Conservation (phyloP, 768 basidiomycete genomes). For the Agaricus bisporus region DNA sequence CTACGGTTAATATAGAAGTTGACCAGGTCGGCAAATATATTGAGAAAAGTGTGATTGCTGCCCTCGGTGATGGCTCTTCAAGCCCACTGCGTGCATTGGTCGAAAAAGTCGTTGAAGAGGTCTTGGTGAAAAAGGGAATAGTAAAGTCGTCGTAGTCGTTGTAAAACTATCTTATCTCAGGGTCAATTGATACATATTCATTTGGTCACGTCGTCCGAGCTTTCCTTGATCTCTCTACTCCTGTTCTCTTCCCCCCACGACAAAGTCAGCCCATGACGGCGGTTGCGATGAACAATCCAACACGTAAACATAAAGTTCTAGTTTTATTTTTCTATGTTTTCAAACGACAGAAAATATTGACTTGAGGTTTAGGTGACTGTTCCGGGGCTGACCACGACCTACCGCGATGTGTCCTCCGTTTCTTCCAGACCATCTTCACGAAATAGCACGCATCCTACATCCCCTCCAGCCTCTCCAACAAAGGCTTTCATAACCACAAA, state of each 20-base stretch:
- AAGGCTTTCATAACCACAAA: slow-evolving; percentile 21
- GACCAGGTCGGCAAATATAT: slow-evolving; percentile 95
- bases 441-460: slow-evolving; percentile 15
- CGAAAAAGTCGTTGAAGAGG: slow-evolving; percentile 52
- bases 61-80: slow-evolving; percentile 46
- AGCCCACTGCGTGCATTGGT: slow-evolving; percentile 43
- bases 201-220: neutral
- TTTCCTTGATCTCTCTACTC: neutral
- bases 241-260: neutral
- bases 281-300: neutral
- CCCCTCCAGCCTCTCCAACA: slow-evolving; percentile 42
- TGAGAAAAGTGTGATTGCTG: slow-evolving; percentile 71
- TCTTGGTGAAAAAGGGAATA: slow-evolving; percentile 41
- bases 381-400: slow-evolving; percentile 24
- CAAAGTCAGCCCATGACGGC: neutral
- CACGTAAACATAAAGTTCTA: slow-evolving; percentile 10
- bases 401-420: slow-evolving; percentile 26
- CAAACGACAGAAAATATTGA: slow-evolving; percentile 2
- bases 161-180: slow-evolving; percentile 9
- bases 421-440: slow-evolving; percentile 24
- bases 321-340: neutral
- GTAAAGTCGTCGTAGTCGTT: slow-evolving; percentile 11
- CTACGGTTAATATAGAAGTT: slow-evolving; percentile 90
- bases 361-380: slow-evolving; percentile 41
- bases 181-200: slow-evolving; percentile 2